Percentiles rank a stretch among this genome's conserved stretches.
Evolutionary conservation across 208 protist genomes (phyloP).

Genomic region (Herpetomonas tarakana): DNA sequence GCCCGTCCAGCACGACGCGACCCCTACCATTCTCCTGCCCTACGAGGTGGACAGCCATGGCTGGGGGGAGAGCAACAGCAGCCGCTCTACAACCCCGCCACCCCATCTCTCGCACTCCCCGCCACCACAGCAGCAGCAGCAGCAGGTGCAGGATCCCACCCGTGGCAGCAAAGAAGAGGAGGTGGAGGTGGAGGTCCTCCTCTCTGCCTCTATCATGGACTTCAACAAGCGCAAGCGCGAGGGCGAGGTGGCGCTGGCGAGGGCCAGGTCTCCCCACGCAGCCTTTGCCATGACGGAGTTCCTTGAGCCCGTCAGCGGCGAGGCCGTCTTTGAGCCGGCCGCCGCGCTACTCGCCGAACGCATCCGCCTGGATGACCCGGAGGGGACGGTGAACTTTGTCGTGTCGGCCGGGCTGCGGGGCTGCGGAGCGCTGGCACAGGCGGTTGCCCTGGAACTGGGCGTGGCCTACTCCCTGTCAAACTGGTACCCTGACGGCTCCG

Average conservation of each 20-base stretch:
- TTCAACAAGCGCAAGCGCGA: slow-evolving; percentile 9
- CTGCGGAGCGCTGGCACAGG: slow-evolving; percentile 21
- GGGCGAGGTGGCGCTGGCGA: slow-evolving; percentile 5
- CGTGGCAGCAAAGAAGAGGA: slow-evolving; percentile 3
- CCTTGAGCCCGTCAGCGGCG: slow-evolving; percentile 10
- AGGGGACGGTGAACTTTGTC: slow-evolving; percentile 7
- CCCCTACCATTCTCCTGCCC: not conserved
- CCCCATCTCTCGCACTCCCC: no score
- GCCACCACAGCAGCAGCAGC: not conserved
- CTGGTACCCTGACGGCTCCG: slow-evolving; percentile 35
- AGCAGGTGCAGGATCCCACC: not conserved
- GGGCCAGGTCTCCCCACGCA: slow-evolving; percentile 12
- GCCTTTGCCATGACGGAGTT: slow-evolving; percentile 17
- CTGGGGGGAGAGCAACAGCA: not conserved
- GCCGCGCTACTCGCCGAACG: slow-evolving; percentile 12
- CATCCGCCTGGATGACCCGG: slow-evolving; percentile 1
- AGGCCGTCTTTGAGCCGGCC: slow-evolving; percentile 10
- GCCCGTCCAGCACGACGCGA: slow-evolving; percentile 6
- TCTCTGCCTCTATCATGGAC: slow-evolving; percentile 7
- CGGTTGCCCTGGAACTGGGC: slow-evolving; percentile 14
- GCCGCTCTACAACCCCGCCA: no score
- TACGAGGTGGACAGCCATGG: not conserved
- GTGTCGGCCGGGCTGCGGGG: slow-evolving; percentile 24
- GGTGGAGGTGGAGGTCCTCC: not conserved
- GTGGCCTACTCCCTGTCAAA: slow-evolving; percentile 29